These are phyloP conservation scores for Trichoderma sp. DNA, from an alignment of 2,329 filamentous ascomycete genomes.

Conservation along the genomic window DNA sequence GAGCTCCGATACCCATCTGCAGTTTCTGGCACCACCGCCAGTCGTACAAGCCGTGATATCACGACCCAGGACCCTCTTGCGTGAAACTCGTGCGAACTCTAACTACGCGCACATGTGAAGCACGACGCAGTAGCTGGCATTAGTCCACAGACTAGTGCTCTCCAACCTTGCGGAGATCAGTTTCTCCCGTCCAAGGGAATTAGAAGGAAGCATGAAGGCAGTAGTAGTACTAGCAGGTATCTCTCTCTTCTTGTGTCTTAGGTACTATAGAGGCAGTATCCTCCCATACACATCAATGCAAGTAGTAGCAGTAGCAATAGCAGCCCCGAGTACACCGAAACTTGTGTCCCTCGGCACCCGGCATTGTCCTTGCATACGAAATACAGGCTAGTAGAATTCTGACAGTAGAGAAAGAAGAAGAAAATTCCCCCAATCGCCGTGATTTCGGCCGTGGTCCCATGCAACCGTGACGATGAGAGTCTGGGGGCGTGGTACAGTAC, in stretches of 20 bases:
- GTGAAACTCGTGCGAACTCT: constrained; percentile 11
- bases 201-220: not conserved
- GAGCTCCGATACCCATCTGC: not conserved
- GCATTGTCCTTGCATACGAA: not conserved
- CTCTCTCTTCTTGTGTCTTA: not conserved
- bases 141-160: not conserved
- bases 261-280: too few relatives aligned
- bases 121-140: not conserved
- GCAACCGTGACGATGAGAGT: constrained; percentile 9
- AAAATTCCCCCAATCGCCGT: not conserved
- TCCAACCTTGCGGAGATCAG: not conserved
- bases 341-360: not conserved
- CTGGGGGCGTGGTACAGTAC: constrained; percentile 11
- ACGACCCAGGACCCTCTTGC: not conserved
- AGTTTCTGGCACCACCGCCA: constrained; percentile 22
- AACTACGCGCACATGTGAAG: not conserved
- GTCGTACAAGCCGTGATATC: constrained; percentile 10
- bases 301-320: not conserved
- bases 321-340: not conserved
- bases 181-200: not conserved
- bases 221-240: not conserved
- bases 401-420: not conserved
- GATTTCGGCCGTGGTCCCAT: constrained; percentile 14
- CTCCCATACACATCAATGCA: too few relatives aligned
- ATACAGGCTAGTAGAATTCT: not conserved